phyloP scores from a whole-genome alignment of 192 early-diverging fungal genomes.

The Backusella liffmaniae region DNA sequence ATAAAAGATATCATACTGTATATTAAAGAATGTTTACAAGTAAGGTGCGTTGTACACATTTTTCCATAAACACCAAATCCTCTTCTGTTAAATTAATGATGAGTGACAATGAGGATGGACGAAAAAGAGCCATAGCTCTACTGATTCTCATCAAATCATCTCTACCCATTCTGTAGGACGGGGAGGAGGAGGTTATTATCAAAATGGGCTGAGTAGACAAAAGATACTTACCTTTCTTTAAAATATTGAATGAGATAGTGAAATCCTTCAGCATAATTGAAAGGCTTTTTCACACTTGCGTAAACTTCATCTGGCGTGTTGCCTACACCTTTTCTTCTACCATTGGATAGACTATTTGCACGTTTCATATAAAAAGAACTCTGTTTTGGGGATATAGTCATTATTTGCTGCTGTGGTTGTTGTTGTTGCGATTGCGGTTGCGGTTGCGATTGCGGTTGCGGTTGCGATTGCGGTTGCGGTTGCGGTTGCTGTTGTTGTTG shows the following conservation, averaged over 20 bases:
- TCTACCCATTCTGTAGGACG: conserved; percentile 72
- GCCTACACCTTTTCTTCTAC: conserved; percentile 22
- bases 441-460: not conserved
- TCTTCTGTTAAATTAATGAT: conserved; percentile 94
- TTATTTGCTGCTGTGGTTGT: not conserved
- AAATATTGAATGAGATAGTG: conserved; percentile 87
- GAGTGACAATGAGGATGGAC: conserved; percentile 90
- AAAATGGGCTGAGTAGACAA: not conserved
- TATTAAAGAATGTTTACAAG: conserved; percentile 45
- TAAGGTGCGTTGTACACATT: conserved; percentile 91
- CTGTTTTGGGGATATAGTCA: not conserved
- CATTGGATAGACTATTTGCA: not conserved
- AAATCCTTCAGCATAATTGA: conserved; percentile 92
- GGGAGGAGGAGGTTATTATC: not conserved
- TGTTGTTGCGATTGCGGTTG: not conserved
- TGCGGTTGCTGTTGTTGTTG: not conserved
- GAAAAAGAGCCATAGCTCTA: conserved; percentile 83
- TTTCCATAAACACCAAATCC: conserved; percentile 95
- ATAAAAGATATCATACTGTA: not conserved
- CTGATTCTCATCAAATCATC: conserved; percentile 88
- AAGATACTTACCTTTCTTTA: conserved; percentile 53
- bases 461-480: not conserved
- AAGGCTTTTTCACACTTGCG: conserved; percentile 73
- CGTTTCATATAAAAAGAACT: not conserved
- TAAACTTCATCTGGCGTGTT: conserved; percentile 75